Percentiles rank a stretch among this genome's conserved stretches.
These are phyloP conservation scores for Cylindrodendrum hubeiense DNA, from an alignment of 2,329 filamentous ascomycete species.

Conservation along the genomic window DNA sequence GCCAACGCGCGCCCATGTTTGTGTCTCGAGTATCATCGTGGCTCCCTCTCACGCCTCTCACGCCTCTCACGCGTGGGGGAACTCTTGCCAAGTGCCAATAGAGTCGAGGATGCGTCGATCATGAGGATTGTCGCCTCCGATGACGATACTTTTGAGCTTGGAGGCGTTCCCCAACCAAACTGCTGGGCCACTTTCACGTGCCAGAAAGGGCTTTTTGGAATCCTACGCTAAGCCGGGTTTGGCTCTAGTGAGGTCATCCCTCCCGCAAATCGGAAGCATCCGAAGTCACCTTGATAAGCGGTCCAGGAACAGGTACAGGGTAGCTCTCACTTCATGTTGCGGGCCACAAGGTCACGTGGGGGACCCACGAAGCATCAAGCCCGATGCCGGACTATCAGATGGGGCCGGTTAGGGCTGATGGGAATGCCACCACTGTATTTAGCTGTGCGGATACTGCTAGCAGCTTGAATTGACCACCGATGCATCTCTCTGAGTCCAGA, in stretches of 20 bases:
- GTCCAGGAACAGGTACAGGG: constrained; percentile 1
- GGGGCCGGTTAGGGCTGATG: too few species aligned
- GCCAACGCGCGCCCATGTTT: constrained; percentile 3
- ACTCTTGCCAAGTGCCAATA: background rate
- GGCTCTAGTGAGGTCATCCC: background rate
- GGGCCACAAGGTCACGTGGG: too few species aligned
- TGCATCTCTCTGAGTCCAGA: too few species aligned
- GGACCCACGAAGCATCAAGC: too few species aligned
- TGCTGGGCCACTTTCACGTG: constrained; percentile 44
- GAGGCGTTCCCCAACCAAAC: constrained; percentile 36
- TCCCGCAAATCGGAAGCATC: constrained; percentile 31
- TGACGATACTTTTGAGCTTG: constrained; percentile 4
- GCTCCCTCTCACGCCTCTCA: too few species aligned
- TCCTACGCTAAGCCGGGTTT: constrained; percentile 7
- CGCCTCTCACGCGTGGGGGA: too few species aligned
- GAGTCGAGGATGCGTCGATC: background rate
- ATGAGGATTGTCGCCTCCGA: background rate
- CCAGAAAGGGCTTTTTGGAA: constrained; percentile 23
- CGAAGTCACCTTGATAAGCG: constrained; percentile 2
- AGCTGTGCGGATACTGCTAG: too few species aligned
- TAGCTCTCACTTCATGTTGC: background rate
- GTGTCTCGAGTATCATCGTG: background rate
- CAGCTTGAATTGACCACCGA: too few species aligned
- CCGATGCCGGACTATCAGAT: too few species aligned
- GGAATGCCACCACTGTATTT: too few species aligned